Evolutionary conservation across 441 rosid species (phyloP), one percentile per base, ranked within the genome.

Genomic region (Francoa sonchifolia): DNA sequence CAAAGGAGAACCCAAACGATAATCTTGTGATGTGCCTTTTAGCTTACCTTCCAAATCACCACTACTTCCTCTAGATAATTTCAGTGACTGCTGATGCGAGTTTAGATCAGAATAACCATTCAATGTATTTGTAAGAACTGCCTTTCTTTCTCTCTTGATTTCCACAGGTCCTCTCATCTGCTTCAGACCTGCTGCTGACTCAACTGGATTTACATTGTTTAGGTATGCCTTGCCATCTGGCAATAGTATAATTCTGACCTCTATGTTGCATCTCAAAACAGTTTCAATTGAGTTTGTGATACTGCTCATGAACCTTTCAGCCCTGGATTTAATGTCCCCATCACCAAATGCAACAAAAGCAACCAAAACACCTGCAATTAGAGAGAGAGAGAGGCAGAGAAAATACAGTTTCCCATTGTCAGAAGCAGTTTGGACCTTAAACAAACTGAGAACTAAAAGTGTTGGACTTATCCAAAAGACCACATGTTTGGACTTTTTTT

Each of bases 261-360:
- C 96, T 11, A 90, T 84, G 31, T 68, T 86, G 31, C 74, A 66
- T 57, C 81, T 71, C 62, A 90, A 51, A 26, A 90, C 87, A 59
- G 63, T 73, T 68, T 90, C 99, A 26, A 90, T 73, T 6, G 96
- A 76, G 55, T 90, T 86, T 47, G 93, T 90, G 52, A 90, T 82
- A 27, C 99, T 90, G 71, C 93, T 90, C 62, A 82, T 42, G 62
- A 86, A 86, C 64, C 96, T 76, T 61, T 82, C 99, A 36, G 79
- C 96, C 62, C 95, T 82, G 36, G 64, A 51, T 68, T 86, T 90
- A 51, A 86, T 69, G 45, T 71, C 79, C 11, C 57, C 61, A 52
- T 83, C 77, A 12, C 53, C 74, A 58, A 90, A 82, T 12, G 86
- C 90, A 34, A 90, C 55, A 57, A 78, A 86, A 17, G 76, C 90